phyloP scores from a whole-genome alignment of 2,329 filamentous ascomycete genomes.

The Rhynchosporium secalis region DNA sequence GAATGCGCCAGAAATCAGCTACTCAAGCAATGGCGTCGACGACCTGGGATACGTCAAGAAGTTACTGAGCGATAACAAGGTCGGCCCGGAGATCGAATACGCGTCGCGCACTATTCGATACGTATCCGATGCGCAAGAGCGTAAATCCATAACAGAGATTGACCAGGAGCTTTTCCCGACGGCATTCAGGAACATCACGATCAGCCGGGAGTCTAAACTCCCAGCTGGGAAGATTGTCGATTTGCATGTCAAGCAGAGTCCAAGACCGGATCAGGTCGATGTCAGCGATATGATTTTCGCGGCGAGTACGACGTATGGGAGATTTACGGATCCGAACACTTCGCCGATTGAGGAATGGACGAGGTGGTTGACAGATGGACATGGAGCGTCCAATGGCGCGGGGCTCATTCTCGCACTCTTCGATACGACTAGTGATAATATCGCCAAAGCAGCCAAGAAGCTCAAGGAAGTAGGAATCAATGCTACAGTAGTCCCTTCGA shows the following conservation, averaged over 20 bases:
- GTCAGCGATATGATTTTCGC: slow-evolving; percentile 59
- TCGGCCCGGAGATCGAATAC: slow-evolving; percentile 36
- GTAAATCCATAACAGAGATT: slow-evolving; percentile 33
- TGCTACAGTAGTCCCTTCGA: slow-evolving; percentile 56
- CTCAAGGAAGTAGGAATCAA: slow-evolving; percentile 53
- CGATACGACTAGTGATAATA: slow-evolving; percentile 52
- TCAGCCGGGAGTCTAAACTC: slow-evolving; percentile 22
- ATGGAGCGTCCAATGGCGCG: slow-evolving; percentile 56
- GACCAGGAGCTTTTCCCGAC: slow-evolving; percentile 34
- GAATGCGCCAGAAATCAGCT: slow-evolving; percentile 1
- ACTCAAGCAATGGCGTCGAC: slow-evolving; percentile 19
- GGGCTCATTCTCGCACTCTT: slow-evolving; percentile 56
- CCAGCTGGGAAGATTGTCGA: slow-evolving; percentile 30
- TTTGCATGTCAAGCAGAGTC: slow-evolving; percentile 43
- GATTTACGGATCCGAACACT: slow-evolving; percentile 53
- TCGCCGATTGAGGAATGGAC: slow-evolving; percentile 59
- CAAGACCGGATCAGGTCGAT: slow-evolving; percentile 52
- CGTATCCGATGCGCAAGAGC: slow-evolving; percentile 33
- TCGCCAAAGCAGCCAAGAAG: slow-evolving; percentile 49
- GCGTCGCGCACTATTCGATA: slow-evolving; percentile 37
- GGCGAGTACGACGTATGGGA: slow-evolving; percentile 58
- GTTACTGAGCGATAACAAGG: slow-evolving; percentile 31
- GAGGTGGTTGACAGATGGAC: slow-evolving; percentile 59
- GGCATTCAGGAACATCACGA: slow-evolving; percentile 30
- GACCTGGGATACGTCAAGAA: slow-evolving; percentile 31